Conservation (phyloP, 495 filamentous ascomycete species). For the Neurospora tetrasperma region DNA sequence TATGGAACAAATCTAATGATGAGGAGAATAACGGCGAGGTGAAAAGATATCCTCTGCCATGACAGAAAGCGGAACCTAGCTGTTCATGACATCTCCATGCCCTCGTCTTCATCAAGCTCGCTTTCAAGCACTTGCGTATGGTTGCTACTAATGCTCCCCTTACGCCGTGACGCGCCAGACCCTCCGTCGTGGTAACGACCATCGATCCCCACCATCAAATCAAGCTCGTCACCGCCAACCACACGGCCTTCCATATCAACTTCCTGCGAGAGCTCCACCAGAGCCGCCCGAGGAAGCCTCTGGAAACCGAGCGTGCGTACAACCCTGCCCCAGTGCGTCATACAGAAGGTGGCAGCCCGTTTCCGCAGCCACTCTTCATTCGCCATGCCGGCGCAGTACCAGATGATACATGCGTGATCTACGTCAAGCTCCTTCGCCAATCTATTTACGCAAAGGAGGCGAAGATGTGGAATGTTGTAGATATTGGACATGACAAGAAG, state of each 20-base stretch:
- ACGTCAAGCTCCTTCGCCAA: constrained; percentile 84
- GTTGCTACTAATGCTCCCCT: constrained; percentile 49
- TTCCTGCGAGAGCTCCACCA: constrained; percentile 87
- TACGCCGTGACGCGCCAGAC: constrained; percentile 39
- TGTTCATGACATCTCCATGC: constrained; percentile 37
- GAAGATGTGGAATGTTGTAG: constrained; percentile 89
- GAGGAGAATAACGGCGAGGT: neutral
- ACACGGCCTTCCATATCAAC: constrained; percentile 85
- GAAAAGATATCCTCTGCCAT: neutral
- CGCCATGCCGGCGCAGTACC: constrained; percentile 84
- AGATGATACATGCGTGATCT: constrained; percentile 87
- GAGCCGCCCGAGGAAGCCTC: constrained; percentile 58
- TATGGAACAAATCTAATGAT: neutral
- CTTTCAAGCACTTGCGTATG: constrained; percentile 47
- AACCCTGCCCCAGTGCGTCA: constrained; percentile 89
- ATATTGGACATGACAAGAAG: constrained; percentile 95
- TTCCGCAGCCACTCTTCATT: constrained; percentile 87
- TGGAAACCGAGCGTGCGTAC: constrained; percentile 83
- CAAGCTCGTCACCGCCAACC: constrained; percentile 71
- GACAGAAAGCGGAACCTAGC: neutral
- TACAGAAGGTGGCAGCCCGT: constrained; percentile 76
- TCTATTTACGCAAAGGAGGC: constrained; percentile 78
- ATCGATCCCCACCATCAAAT: constrained; percentile 57
- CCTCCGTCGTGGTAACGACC: constrained; percentile 44
- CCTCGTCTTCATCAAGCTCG: constrained; percentile 62